Base-by-base conservation (phyloP, 176 grass and related monocot genomes). In the Oryza nivara region DNA sequence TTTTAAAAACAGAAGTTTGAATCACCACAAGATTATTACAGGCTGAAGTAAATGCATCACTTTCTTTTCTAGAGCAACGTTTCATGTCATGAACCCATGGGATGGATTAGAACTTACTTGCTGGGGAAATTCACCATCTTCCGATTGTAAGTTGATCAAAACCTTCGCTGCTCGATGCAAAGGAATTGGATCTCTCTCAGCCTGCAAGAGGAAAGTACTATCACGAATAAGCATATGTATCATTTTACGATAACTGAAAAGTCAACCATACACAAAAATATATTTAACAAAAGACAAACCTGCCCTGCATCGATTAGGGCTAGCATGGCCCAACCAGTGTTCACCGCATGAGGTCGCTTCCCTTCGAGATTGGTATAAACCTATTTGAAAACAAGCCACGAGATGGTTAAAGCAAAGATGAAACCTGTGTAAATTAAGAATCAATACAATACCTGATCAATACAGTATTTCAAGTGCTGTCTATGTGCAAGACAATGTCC, bases 291-390 rank as follows among this genome's bases (percentile, higher is more conserved):
- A 11, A 36, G 68, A 52, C 73, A 49, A 17, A 94, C 96, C 96
- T 94, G 96, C 36, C 93, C 91, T 70, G 93, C 93, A 34, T 84
- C 91, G 83, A 99, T 99, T 79, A 99, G 86, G 23, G 93, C 52
- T 52, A 99, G 72, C 91, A 96, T 91, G 38, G 89, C 96, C 93
- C 96, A 99, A 68, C 85, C 81, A 76, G 96, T 99, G 58, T 94
- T 99, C 68, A 96, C 93, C 11, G 91, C 96, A 72, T 99, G 96
- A 86, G 84, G n/a, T 30, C 68, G 79, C 41, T 86, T 86, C 4
- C 93, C 96, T 88, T 94, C 79, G 48, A 99, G 90, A 88, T 99
- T 91, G 38, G 93, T 94, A 80, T 92, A 99, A 76, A 99, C 96
- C 96, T 99, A 82, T 79, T 90, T 65, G 87, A 60, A 68, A 35